phyloP scores from a whole-genome alignment of 176 grass and related monocot species.

The Juncus effusus region DNA sequence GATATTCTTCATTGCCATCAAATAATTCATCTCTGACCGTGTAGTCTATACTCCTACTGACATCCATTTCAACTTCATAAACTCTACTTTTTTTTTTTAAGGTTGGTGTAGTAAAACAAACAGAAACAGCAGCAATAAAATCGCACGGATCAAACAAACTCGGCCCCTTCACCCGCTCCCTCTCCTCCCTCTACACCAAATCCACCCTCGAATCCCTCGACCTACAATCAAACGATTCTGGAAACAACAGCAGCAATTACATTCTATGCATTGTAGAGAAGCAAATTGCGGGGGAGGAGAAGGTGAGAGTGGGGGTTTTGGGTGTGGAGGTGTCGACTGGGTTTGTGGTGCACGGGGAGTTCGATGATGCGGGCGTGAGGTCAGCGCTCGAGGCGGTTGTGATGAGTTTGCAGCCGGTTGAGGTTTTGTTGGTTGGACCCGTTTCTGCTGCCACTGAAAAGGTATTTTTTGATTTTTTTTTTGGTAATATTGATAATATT shows the following conservation, averaged over 20 bases:
- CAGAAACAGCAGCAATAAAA: conserved; percentile 86
- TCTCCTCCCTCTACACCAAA: conserved; percentile 79
- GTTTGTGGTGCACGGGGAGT: conserved; percentile 78
- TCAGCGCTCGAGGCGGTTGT: conserved; percentile 70
- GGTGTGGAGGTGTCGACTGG: conserved; percentile 70
- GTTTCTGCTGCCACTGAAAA: conserved; percentile 59
- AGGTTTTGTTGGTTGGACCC: conserved; percentile 71
- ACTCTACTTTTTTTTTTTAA: neutral
- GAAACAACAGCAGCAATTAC: conserved; percentile 47
- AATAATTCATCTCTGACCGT: too few species aligned
- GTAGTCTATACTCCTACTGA: neutral
- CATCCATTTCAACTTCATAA: neutral
- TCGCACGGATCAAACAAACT: conserved; percentile 47
- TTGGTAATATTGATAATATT: neutral
- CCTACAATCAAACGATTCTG: neutral
- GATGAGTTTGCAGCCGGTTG: conserved; percentile 58
- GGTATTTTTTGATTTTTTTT: conserved; percentile 30
- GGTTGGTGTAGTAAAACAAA: conserved; percentile 96
- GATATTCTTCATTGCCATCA: too few species aligned
- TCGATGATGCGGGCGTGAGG: conserved; percentile 50
- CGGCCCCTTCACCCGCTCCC: conserved; percentile 45
- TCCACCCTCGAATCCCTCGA: conserved; percentile 53
- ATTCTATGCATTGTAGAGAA: conserved; percentile 79
- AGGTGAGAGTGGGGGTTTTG: conserved; percentile 57
- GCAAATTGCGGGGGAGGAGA: conserved; percentile 35